Evolutionary conservation across 2,329 filamentous ascomycete species (phyloP).

Genomic region (Talaromyces sp.): DNA sequence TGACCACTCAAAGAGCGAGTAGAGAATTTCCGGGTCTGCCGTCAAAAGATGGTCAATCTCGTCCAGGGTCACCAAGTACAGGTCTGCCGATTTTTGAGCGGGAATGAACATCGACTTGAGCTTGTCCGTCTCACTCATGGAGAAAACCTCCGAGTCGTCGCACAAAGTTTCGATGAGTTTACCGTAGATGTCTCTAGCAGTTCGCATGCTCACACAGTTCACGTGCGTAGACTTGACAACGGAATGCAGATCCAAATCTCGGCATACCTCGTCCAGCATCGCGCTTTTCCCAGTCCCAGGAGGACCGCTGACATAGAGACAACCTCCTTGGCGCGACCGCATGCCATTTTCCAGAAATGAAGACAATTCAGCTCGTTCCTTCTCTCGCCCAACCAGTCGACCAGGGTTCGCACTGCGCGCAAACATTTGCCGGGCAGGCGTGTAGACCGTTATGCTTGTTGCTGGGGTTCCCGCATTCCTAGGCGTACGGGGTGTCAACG

Average conservation of each 20-base stretch:
- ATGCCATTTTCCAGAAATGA: slow-evolving; percentile 64
- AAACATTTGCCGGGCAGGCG: slow-evolving; percentile 81
- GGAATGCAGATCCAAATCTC: slow-evolving; percentile 48
- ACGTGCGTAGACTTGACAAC: slow-evolving; percentile 68
- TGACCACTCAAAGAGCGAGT: slow-evolving; percentile 96
- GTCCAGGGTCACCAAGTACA: slow-evolving; percentile 83
- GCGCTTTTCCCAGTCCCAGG: slow-evolving; percentile 97
- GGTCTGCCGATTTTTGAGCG: slow-evolving; percentile 47
- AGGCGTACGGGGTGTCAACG: slow-evolving; percentile 72
- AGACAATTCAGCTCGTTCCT: slow-evolving; percentile 59
- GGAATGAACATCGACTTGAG: slow-evolving; percentile 68
- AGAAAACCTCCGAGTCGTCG: slow-evolving; percentile 55
- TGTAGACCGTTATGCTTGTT: slow-evolving; percentile 71
- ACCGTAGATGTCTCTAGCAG: slow-evolving; percentile 75
- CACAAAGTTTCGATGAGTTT: slow-evolving; percentile 69
- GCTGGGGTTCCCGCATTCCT: slow-evolving; percentile 65
- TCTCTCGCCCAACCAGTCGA: slow-evolving; percentile 71
- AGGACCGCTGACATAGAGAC: slow-evolving; percentile 90
- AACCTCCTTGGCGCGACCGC: slow-evolving; percentile 61
- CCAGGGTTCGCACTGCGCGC: slow-evolving; percentile 70
- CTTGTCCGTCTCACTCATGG: slow-evolving; percentile 61
- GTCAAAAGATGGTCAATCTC: slow-evolving; percentile 93
- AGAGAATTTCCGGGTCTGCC: slow-evolving; percentile 80
- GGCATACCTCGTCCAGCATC: slow-evolving; percentile 74
- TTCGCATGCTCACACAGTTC: slow-evolving; percentile 97